Percentiles rank a stretch among this genome's conserved stretches.
Conservation (phyloP, 768 basidiomycete genomes). For the Mycena venus region DNA sequence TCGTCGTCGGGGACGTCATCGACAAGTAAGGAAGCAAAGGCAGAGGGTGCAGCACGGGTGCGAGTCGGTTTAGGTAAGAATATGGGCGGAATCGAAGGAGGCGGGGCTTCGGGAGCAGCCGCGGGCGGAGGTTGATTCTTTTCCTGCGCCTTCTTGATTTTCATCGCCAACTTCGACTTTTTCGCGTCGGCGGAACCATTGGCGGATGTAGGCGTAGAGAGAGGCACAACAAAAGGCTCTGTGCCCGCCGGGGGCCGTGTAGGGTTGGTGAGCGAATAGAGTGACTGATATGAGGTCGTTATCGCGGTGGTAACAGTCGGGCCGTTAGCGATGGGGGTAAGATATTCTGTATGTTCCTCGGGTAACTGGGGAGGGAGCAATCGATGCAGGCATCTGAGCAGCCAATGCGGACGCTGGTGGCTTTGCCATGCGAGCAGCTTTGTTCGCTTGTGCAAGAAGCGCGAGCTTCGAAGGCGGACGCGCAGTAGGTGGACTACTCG, state of each 20-base stretch:
- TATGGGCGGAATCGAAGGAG: conserved; percentile 62
- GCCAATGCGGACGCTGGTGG: conserved; percentile 41
- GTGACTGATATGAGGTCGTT: conserved; percentile 83
- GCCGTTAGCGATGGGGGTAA: conserved; percentile 86
- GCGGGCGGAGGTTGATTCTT: conserved; percentile 51
- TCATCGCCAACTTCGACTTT: conserved; percentile 83
- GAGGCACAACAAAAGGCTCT: conserved; percentile 59
- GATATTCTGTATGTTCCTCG: conserved; percentile 73
- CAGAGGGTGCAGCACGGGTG: conserved; percentile 82
- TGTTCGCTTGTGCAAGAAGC: conserved; percentile 75
- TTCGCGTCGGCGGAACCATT: conserved; percentile 51
- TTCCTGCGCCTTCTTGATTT: conserved; percentile 72
- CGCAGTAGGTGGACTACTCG: conserved; percentile 34
- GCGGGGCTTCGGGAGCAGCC: conserved; percentile 55
- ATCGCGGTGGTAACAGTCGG: conserved; percentile 88
- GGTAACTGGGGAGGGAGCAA: conserved; percentile 56
- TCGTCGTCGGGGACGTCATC: conserved; percentile 51
- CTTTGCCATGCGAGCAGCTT: conserved; percentile 63
- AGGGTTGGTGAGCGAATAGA: conserved; percentile 73
- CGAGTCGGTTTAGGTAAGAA: conserved; percentile 67
- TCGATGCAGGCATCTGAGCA: no score
- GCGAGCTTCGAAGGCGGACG: conserved; percentile 80
- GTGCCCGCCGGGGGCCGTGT: conserved; percentile 56
- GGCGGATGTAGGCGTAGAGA: conserved; percentile 37
- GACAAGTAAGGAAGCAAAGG: conserved; percentile 81